phyloP scores from a whole-genome alignment of 1,284 basidiomycete species.

The Malassezia caprae region DNA sequence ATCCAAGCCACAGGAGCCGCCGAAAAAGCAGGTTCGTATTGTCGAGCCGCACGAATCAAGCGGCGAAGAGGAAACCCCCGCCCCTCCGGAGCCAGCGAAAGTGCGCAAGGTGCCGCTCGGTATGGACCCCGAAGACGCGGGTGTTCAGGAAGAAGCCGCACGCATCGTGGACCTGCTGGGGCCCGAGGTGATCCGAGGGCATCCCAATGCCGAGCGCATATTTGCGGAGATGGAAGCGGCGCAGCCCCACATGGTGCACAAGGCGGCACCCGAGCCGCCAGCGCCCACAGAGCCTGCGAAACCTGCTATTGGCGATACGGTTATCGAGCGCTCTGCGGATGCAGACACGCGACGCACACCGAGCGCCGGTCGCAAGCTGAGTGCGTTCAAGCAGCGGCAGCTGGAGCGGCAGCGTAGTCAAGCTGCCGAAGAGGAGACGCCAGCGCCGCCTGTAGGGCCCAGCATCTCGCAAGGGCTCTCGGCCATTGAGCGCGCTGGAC shows the following conservation, averaged over 20 bases:
- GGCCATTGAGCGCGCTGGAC: conserved; percentile 31
- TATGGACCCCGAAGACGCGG: conserved; percentile 30
- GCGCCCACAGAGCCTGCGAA: conserved; percentile 3
- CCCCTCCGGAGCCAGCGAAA: neutral
- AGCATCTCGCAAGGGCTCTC: conserved; percentile 32
- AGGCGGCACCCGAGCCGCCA: conserved; percentile 4
- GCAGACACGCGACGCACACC: neutral
- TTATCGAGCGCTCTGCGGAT: conserved; percentile 7
- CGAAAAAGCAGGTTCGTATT: conserved; percentile 13
- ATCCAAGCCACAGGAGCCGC: neutral
- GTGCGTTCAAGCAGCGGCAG: conserved; percentile 39
- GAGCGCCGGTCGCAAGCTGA: conserved; percentile 19
- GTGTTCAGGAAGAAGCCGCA: conserved; percentile 41
- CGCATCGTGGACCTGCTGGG: conserved; percentile 38
- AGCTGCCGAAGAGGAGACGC: neutral
- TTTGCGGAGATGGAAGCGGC: conserved; percentile 13
- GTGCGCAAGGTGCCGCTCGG: conserved; percentile 11
- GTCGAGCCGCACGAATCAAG: neutral
- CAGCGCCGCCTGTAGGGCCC: conserved; percentile 15
- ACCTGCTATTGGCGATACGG: conserved; percentile 3
- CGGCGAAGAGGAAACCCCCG: conserved; percentile 1
- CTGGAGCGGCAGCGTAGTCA: conserved; percentile 11
- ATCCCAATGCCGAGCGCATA: conserved; percentile 27
- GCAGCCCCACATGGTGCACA: conserved; percentile 6
- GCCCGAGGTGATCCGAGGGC: conserved; percentile 33